Base-by-base conservation (phyloP, 306 rosid species). In the Astragalus glycyphyllos region DNA sequence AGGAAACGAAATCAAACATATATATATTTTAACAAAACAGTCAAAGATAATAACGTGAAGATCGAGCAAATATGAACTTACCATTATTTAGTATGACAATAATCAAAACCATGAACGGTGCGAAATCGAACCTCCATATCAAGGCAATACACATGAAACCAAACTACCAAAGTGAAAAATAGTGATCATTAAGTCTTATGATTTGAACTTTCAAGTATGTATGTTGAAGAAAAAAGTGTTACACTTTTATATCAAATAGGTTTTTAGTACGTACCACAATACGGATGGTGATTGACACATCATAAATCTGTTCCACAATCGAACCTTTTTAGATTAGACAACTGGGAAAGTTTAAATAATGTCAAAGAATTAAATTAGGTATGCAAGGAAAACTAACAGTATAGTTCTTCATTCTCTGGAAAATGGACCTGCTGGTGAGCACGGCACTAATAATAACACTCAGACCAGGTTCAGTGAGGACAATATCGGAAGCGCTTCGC, bases 381-480 rank as follows among this genome's bases (percentile, higher is more conserved):
- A 74, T 11, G 48, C 38, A 56, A 72, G 35, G 60, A 67, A 68
- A 80, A 26, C 92, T 79, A 47, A 94, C 98, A 4, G 98, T 94
- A 26, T 94, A 94, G 73, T 94, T 94, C 88, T 94, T 95, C 99
- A 95, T 95, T 80, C 99, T 87, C 71, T 95, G 99, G 83, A 95
- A 95, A 72, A 95, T 95, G 23, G 96, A 92, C 85, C 99, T 82
- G 77, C 99, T 95, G 12, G 99, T 95, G 67, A 95, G 68, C 70
- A 95, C 99, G 20, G 97, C 99, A 81, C 96, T 91, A 14, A 95
- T 89, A 76, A 95, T 95, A 59, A 95, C 99, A 81, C 99, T 95
- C 83, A 95, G 78, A 55, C 99, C 99, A 13, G 99, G 99, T 80
- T 95, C 97, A 6, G 99, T 95, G 62, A 95, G 87, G 68, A 95